Conservation (phyloP, 495 filamentous ascomycete species). For the Penicillium goetzii region DNA sequence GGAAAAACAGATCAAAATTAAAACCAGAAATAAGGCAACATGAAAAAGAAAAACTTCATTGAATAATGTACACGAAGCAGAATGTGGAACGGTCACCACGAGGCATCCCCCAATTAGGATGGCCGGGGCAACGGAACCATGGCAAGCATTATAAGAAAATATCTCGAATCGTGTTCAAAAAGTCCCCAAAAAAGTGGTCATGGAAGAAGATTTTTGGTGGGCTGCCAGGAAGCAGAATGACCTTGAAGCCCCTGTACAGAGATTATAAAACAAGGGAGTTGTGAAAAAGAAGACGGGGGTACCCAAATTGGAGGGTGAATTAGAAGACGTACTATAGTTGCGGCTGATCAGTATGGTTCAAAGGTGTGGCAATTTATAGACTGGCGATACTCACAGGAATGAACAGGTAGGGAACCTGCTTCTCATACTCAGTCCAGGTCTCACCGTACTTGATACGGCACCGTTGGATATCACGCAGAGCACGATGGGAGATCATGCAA, state of each 20-base stretch:
- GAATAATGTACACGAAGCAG: conserved; percentile 37
- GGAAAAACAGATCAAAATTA: not conserved
- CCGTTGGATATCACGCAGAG: conserved; percentile 78
- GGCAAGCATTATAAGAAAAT: conserved; percentile 29
- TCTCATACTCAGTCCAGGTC: conserved; percentile 88
- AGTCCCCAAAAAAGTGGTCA: conserved; percentile 11
- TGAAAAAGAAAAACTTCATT: conserved; percentile 15
- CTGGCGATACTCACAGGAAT: conserved; percentile 76
- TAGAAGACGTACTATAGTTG: conserved; percentile 42
- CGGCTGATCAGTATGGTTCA: not conserved
- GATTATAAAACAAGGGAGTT: conserved; percentile 8
- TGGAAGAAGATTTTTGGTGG: conserved; percentile 17
- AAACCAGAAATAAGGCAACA: not conserved
- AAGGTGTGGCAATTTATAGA: not conserved
- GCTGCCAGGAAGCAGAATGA: conserved; percentile 16
- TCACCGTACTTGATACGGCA: conserved; percentile 91
- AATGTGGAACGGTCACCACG: conserved; percentile 15
- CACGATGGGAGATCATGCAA: conserved; percentile 89
- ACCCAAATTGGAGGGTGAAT: conserved; percentile 7
- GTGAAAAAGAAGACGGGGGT: not conserved
- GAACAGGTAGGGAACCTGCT: conserved; percentile 87
- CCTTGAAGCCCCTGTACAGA: conserved; percentile 28
- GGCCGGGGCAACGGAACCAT: conserved; percentile 1
- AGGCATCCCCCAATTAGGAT: not conserved
- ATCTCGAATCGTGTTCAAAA: conserved; percentile 23